Base-by-base conservation (phyloP, 1,284 basidiomycete species). In the Amylostereum areolatum region DNA sequence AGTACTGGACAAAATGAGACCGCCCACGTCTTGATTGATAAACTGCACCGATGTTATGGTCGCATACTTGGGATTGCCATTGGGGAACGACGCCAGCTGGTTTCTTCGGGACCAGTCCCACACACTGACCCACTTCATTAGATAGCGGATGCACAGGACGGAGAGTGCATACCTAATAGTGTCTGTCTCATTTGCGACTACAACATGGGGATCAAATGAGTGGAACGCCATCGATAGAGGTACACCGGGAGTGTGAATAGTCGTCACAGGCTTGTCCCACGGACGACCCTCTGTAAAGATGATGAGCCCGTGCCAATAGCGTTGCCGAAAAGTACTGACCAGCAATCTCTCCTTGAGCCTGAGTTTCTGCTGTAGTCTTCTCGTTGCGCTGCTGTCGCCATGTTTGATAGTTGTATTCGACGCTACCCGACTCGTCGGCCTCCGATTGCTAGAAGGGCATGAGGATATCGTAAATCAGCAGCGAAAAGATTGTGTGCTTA, bases 351-450 rank as follows among this genome's bases (percentile, higher is more conserved):
- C 82, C 82, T 58, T 93, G 87, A 42, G 78, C 67, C 50, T 76
- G 72, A 1, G 87, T 89, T 61, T 92, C 86, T n/a, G 77, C 64
- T 25, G 81, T 73, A 47, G 95, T 79, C 47, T 82, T 77, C 59
- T 97, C 94, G 62, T 97, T 97, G 48, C 94, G 82, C 57, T 89
- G 80, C 60, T 96, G 88, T 57, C 95, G 78, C 96, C 96, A 99
- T 2, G 95, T 83, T 62, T 97, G 93, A 59, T 96, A 90, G 62
- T 97, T 98, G 64, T 96, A 98, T 59, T 89, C 85, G 43, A 89
- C 72, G 54, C 91, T 95, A 3, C 96, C 96, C 12, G 95, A 93
- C 66, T 99, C 97, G 62, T 98, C 94, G 3, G 84, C 84, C 65
- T 99, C 96, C 18, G 91, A 83, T 78, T 94, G 88, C 90, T 93